A percentile compares a stretch with the other conserved stretches of the same genome.
Evolutionary conservation across 2,329 filamentous ascomycete genomes (phyloP).

Genomic region (Trichoderma aggressivum): DNA sequence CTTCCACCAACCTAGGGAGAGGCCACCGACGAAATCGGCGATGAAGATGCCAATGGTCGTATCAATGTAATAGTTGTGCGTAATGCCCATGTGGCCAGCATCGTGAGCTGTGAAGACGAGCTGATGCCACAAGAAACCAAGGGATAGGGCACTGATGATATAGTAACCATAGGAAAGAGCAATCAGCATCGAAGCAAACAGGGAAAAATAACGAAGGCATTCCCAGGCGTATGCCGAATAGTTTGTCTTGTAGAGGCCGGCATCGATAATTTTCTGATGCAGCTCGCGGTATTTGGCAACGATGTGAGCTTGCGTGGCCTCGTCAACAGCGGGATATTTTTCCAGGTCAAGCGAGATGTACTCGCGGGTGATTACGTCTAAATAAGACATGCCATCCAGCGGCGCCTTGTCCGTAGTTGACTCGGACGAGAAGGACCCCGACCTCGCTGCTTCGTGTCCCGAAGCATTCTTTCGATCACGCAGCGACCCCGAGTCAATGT

Average conservation of each 20-base stretch:
- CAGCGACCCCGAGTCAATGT: constrained; percentile 32
- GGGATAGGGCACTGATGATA: constrained; percentile 52
- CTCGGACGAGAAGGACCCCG: constrained; percentile 58
- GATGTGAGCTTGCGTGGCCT: constrained; percentile 38
- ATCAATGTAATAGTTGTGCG: constrained; percentile 55
- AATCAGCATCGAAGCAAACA: constrained; percentile 49
- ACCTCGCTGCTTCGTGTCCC: constrained; percentile 24
- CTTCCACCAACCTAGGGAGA: constrained; percentile 69
- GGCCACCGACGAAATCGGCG: constrained; percentile 62
- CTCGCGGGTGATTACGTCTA: constrained; percentile 70
- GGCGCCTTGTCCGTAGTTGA: constrained; percentile 49
- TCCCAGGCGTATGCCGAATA: constrained; percentile 59
- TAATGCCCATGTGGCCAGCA: constrained; percentile 61
- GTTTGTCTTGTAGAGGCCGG: constrained; percentile 57
- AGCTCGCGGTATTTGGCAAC: constrained; percentile 52
- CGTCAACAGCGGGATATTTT: constrained; percentile 74
- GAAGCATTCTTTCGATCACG: constrained; percentile 30
- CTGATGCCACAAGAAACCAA: constrained; percentile 55
- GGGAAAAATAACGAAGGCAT: constrained; percentile 47
- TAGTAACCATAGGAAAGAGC: constrained; percentile 52
- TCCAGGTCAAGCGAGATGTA: constrained; percentile 65
- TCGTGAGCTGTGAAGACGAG: constrained; percentile 68
- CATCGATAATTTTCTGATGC: constrained; percentile 51
- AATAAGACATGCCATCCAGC: constrained; percentile 57
- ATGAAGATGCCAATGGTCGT: constrained; percentile 61